phyloP scores from a whole-genome alignment of 768 basidiomycete genomes.

The Leucosporidium scottii region DNA sequence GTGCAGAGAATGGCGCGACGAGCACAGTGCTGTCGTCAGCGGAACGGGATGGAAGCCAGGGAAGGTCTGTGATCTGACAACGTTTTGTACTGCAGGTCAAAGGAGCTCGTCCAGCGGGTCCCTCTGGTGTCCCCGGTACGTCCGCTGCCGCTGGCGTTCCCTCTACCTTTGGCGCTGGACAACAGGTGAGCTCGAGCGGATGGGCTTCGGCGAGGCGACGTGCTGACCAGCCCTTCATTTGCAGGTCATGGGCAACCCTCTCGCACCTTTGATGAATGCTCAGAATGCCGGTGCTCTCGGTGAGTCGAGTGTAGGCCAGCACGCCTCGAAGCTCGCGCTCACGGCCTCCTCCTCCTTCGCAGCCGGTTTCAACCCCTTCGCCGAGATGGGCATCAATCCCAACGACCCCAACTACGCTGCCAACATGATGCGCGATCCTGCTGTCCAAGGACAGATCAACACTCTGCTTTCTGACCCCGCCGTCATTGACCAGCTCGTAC shows the following conservation, averaged over 20 bases:
- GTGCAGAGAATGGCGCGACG: too few relatives aligned
- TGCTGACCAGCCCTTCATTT: background rate
- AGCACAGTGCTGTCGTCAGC: background rate
- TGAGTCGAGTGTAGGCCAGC: background rate
- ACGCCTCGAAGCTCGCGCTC: background rate
- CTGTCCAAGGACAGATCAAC: slow-evolving; percentile 83
- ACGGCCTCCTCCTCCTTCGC: slow-evolving; percentile 24
- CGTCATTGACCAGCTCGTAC: slow-evolving; percentile 62
- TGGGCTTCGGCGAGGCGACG: slow-evolving; percentile 73
- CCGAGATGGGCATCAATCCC: slow-evolving; percentile 78
- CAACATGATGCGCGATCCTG: slow-evolving; percentile 57
- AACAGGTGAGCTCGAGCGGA: slow-evolving; percentile 63
- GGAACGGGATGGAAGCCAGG: too few relatives aligned
- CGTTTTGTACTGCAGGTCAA: slow-evolving; percentile 22
- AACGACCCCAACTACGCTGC: slow-evolving; percentile 59
- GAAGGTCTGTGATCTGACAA: background rate
- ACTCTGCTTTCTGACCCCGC: slow-evolving; percentile 76
- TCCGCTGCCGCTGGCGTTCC: slow-evolving; percentile 43
- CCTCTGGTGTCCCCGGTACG: slow-evolving; percentile 48
- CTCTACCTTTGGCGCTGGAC: slow-evolving; percentile 60
- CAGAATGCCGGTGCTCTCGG: slow-evolving; percentile 46
- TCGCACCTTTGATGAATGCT: slow-evolving; percentile 37
- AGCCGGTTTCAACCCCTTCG: slow-evolving; percentile 72
- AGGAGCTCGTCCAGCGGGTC: slow-evolving; percentile 48
- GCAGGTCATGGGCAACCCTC: slow-evolving; percentile 35